phyloP scores from a whole-genome alignment of 768 basidiomycete genomes.

The Rhizopogon vinicolor region DNA sequence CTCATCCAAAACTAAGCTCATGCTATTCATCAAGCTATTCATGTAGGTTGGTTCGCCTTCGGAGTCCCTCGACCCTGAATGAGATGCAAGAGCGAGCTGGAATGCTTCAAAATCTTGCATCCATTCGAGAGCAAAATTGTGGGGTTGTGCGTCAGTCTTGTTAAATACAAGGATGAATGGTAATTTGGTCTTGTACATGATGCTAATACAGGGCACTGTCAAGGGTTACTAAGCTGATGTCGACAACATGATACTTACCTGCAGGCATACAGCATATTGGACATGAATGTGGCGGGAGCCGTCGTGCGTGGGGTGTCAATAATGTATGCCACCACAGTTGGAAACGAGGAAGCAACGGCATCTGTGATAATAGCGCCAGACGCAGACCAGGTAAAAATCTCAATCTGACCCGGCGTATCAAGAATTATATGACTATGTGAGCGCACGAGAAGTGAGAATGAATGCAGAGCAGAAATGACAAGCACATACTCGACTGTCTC shows the following conservation, averaged over 20 bases:
- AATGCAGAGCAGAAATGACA: background rate
- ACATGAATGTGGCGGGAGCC: slow-evolving; percentile 98
- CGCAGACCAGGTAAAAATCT: slow-evolving; percentile 99
- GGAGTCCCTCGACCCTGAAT: slow-evolving; percentile 60
- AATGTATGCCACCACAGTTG: slow-evolving; percentile 93
- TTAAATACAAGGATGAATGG: slow-evolving; percentile 99
- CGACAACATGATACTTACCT: slow-evolving; percentile 47
- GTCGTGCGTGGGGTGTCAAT: slow-evolving; percentile 96
- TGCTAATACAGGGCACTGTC: slow-evolving; percentile 41
- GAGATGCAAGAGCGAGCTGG: slow-evolving; percentile 78
- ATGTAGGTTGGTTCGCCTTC: slow-evolving; percentile 96
- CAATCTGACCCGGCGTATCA: slow-evolving; percentile 98
- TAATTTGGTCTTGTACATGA: slow-evolving; percentile 95
- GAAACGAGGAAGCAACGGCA: slow-evolving; percentile 88
- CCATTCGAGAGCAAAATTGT: slow-evolving; percentile 94
- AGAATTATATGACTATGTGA: slow-evolving; percentile 79
- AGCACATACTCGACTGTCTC: slow-evolving; percentile 78
- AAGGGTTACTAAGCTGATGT: background rate
- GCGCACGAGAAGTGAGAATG: background rate
- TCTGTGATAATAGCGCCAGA: slow-evolving; percentile 99
- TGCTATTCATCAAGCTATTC: slow-evolving; percentile 98
- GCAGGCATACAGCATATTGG: slow-evolving; percentile 99
- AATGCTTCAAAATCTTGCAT: slow-evolving; percentile 98
- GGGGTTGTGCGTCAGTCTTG: slow-evolving; percentile 90
- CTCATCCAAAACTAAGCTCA: slow-evolving; percentile 97